These are phyloP conservation scores for Geotrichum macrosporum DNA, from an alignment of 1,139 yeast genomes.

Conservation along the genomic window DNA sequence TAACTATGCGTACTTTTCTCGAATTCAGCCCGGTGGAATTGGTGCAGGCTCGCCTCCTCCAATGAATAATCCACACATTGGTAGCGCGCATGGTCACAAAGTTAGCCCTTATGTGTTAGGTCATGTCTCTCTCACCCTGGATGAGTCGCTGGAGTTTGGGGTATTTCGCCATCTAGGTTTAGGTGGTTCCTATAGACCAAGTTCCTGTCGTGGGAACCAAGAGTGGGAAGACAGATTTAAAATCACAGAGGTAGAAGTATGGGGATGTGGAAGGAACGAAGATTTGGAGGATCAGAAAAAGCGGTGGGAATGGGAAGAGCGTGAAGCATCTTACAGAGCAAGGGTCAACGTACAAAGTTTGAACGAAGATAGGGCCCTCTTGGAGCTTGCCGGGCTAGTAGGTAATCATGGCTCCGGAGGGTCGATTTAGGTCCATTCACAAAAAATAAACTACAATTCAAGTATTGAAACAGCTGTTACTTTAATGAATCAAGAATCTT, in stretches of 20 bases:
- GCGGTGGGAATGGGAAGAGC: slow-evolving; percentile 88
- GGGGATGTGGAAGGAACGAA: slow-evolving; percentile 82
- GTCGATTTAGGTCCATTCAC: slow-evolving; percentile 39
- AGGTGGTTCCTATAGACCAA: slow-evolving; percentile 47
- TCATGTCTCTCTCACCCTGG: slow-evolving; percentile 72
- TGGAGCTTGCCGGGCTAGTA: slow-evolving; percentile 87
- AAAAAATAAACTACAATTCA: neutral
- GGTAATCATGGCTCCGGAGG: slow-evolving; percentile 72
- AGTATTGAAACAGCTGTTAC: no score
- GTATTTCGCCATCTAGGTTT: slow-evolving; percentile 64
- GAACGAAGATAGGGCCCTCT: slow-evolving; percentile 78
- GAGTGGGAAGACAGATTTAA: slow-evolving; percentile 69
- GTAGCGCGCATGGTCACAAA: slow-evolving; percentile 18
- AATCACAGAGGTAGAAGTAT: slow-evolving; percentile 75
- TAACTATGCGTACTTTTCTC: slow-evolving; percentile 37
- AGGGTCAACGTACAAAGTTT: slow-evolving; percentile 58
- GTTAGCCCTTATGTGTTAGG: slow-evolving; percentile 41
- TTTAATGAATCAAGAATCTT: no score
- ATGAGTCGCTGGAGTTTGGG: slow-evolving; percentile 73
- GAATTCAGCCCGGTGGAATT: slow-evolving; percentile 53
- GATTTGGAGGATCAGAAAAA: slow-evolving; percentile 72
- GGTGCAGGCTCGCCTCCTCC: slow-evolving; percentile 64
- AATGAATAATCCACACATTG: slow-evolving; percentile 11
- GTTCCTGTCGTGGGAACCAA: slow-evolving; percentile 27
- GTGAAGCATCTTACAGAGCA: slow-evolving; percentile 75